phyloP scores from a whole-genome alignment of 2,329 filamentous ascomycete genomes.

The Fusarium solani-melongenae region DNA sequence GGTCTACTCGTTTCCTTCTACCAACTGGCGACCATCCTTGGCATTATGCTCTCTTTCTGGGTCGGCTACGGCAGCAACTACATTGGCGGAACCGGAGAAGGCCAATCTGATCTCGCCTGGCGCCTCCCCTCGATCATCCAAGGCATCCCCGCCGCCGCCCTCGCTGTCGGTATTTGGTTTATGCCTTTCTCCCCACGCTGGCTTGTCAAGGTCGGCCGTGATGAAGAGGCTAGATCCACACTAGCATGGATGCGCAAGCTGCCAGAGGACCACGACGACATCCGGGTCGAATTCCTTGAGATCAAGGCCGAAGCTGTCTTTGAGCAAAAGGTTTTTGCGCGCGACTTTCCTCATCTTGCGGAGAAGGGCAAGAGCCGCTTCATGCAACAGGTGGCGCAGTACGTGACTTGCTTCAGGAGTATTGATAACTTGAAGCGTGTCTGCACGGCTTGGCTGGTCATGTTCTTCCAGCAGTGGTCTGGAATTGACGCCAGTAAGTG shows the following conservation, averaged over 20 bases:
- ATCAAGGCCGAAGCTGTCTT: constrained; percentile 84
- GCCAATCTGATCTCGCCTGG: constrained; percentile 56
- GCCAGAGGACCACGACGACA: constrained; percentile 70
- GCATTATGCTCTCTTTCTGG: constrained; percentile 63
- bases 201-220: constrained; percentile 77
- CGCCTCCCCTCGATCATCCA: constrained; percentile 59
- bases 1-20: constrained; percentile 74
- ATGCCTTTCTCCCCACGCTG: constrained; percentile 85
- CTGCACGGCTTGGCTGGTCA: constrained; percentile 70
- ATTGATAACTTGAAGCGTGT: constrained; percentile 71
- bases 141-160: constrained; percentile 57
- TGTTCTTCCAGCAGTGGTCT: constrained; percentile 66
- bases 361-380: constrained; percentile 49
- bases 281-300: constrained; percentile 82
- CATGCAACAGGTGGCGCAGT: constrained; percentile 61
- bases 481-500: constrained; percentile 26
- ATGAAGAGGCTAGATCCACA: constrained; percentile 67
- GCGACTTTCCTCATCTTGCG: constrained; percentile 61
- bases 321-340: constrained; percentile 75
- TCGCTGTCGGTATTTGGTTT: constrained; percentile 78
- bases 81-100: constrained; percentile 58
- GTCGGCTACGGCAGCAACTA: constrained; percentile 58
- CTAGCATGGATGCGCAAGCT: constrained; percentile 74
- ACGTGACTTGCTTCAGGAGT: constrained; percentile 46
- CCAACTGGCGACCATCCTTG: constrained; percentile 58